These are phyloP conservation scores for Phytophthora kernoviae DNA, from an alignment of 352 stramenopile species.

Conservation along the genomic window DNA sequence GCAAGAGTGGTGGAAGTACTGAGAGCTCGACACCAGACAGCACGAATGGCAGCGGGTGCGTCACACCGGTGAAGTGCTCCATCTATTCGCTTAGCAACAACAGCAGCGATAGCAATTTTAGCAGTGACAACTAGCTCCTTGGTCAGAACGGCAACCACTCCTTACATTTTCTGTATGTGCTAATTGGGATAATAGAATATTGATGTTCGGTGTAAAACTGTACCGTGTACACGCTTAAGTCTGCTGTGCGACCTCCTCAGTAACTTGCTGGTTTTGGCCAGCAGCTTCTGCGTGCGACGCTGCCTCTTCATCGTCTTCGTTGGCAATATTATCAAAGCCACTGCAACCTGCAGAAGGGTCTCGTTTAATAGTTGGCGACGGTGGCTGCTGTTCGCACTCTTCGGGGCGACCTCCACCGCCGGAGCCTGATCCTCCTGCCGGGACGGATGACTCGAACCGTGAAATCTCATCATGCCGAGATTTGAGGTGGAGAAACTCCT, in stretches of 20 bases:
- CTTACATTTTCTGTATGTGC: too few species aligned
- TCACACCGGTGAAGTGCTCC: slow-evolving; percentile 53
- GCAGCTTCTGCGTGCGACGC: slow-evolving; percentile 9
- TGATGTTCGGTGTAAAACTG: not conserved
- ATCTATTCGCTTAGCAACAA: slow-evolving; percentile 63
- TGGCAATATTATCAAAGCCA: slow-evolving; percentile 2
- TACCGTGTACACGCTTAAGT: slow-evolving; percentile 5
- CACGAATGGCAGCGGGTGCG: slow-evolving; percentile 31
- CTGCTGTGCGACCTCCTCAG: slow-evolving; percentile 12
- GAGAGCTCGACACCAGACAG: slow-evolving; percentile 28
- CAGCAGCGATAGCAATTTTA: slow-evolving; percentile 59
- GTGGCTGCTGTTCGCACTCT: slow-evolving; percentile 75
- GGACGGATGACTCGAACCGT: slow-evolving; percentile 80
- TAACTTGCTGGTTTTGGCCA: slow-evolving; percentile 12
- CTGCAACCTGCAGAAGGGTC: slow-evolving; percentile 43
- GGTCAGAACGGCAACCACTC: not conserved
- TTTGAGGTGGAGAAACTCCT: slow-evolving; percentile 88
- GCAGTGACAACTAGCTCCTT: slow-evolving; percentile 32
- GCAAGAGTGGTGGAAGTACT: slow-evolving; percentile 30
- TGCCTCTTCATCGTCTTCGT: slow-evolving; percentile 6
- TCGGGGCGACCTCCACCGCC: slow-evolving; percentile 41
- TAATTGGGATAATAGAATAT: too few species aligned
- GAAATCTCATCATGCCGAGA: slow-evolving; percentile 85
- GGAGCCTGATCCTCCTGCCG: slow-evolving; percentile 13
- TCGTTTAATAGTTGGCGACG: slow-evolving; percentile 80